Evolutionary conservation across 2,329 filamentous ascomycete genomes (phyloP), one percentile per base, ranked within the genome.

Genomic region (Aspergillus bombycis): DNA sequence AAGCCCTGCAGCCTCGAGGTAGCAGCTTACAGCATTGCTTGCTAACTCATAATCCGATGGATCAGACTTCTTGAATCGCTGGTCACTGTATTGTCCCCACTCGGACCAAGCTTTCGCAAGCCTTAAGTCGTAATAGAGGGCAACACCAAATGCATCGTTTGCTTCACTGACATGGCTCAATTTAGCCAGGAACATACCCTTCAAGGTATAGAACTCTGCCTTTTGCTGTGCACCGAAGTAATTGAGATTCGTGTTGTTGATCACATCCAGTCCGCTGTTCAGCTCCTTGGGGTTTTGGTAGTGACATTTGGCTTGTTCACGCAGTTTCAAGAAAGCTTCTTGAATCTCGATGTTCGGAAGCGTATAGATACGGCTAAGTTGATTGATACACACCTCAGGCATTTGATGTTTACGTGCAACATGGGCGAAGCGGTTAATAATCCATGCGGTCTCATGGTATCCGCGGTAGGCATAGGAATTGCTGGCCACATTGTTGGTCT

Each of bases 291-390:
- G 89, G 73, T 98, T 98, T 80, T 98, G 94, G 77, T 98, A 99
- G 76, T 99, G 95, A 70, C 95, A 99, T 77, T 97, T 97, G 50
- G 95, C 95, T 79, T 99, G 95, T 79, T 99, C 96, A n/a, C 96
- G 86, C 58, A 99, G 81, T 81, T 99, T 99, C 65, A 99, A 82
- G 84, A 99, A 99, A 0, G 95, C 95, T 77, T 99, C 95, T 75
- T 99, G 96, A 54, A 99, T 99, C 81, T 99, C 95, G 52, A 99
- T 99, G 75, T 99, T 99, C 1, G 95, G 95, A 7, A 99, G 85
- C 0, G 95, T 99, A 78, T 99, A 99, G 75, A 99, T 99, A 67
- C 94, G 91, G 75, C 94, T 96, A 23, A 99, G 86, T 75, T 99
- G 95, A 68, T 88, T 94, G 79, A 99, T 97, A 81, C 96, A 99